Conservation (phyloP, 495 filamentous ascomycete species). For the Filosporella fistucella region DNA sequence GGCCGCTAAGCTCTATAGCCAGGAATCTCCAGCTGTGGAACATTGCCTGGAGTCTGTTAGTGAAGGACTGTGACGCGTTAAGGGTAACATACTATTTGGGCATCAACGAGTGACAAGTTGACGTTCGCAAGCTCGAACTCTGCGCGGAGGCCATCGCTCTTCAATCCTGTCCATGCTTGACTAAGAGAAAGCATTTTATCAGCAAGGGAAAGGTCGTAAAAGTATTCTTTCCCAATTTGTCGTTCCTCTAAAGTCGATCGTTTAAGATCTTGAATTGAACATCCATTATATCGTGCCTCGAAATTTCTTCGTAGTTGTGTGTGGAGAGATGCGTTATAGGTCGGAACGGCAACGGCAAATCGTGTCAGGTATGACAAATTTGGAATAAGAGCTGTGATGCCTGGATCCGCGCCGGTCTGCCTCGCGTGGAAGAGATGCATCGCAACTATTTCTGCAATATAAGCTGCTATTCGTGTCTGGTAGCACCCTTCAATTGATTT, state of each 20-base stretch:
- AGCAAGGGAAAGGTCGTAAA: constrained; percentile 74
- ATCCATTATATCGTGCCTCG: constrained; percentile 64
- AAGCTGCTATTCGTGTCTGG: constrained; percentile 70
- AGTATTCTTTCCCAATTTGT: constrained; percentile 67
- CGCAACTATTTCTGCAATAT: constrained; percentile 82
- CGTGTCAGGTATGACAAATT: constrained; percentile 68
- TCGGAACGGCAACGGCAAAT: constrained; percentile 65
- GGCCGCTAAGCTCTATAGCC: constrained; percentile 73
- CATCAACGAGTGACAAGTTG: constrained; percentile 86
- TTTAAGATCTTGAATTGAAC: constrained; percentile 70
- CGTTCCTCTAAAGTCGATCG: constrained; percentile 59
- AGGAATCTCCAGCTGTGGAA: constrained; percentile 88
- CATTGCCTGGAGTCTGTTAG: constrained; percentile 53
- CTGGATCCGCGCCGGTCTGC: constrained; percentile 59
- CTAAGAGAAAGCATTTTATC: constrained; percentile 71
- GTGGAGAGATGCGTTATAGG: constrained; percentile 84
- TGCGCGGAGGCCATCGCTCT: constrained; percentile 63
- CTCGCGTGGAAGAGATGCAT: constrained; percentile 82
- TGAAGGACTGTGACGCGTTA: neutral
- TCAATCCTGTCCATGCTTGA: constrained; percentile 64
- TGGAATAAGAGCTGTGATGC: constrained; percentile 59
- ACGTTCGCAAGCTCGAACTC: constrained; percentile 84
- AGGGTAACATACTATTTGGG: constrained; percentile 69
- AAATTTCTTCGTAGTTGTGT: constrained; percentile 67
- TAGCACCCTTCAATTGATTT: constrained; percentile 44